Percentiles rank a stretch among this genome's conserved stretches.
Evolutionary conservation across 2,329 filamentous ascomycete species (phyloP).

Genomic region (Neoarthrinium moseri): DNA sequence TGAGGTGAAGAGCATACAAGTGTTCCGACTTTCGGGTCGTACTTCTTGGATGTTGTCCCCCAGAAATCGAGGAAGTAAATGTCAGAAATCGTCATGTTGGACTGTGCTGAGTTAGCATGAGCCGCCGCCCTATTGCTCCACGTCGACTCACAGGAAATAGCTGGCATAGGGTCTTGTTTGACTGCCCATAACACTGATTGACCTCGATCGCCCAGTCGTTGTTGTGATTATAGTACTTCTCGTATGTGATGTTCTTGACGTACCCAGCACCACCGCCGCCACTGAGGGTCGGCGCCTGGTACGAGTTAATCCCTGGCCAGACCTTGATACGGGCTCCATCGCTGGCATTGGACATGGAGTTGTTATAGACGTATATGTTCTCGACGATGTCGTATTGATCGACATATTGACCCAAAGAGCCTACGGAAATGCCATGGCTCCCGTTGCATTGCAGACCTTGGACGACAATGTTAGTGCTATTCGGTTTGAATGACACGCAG

Average conservation of each 20-base stretch:
- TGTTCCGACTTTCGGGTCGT: conserved; percentile 42
- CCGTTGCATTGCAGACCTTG: conserved; percentile 68
- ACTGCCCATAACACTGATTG: conserved; percentile 61
- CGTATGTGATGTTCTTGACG: conserved; percentile 67
- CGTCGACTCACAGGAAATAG: conserved; percentile 28
- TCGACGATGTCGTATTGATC: conserved; percentile 65
- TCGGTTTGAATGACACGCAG: conserved; percentile 74
- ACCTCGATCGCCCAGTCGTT: conserved; percentile 66
- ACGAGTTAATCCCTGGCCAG: conserved; percentile 59
- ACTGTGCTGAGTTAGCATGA: conserved; percentile 9
- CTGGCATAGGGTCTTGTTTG: conserved; percentile 33
- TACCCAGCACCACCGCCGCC: conserved; percentile 61
- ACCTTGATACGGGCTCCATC: conserved; percentile 73
- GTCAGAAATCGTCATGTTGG: conserved; percentile 51
- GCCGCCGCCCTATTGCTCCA: no score
- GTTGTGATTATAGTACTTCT: conserved; percentile 57
- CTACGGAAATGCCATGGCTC: conserved; percentile 72
- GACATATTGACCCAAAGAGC: conserved; percentile 67
- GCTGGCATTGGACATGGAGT: conserved; percentile 52
- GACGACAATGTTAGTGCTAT: conserved; percentile 66
- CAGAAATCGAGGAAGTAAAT: conserved; percentile 55
- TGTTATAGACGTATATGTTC: conserved; percentile 65
- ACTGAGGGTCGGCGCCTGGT: conserved; percentile 58
- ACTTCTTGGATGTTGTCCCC: conserved; percentile 48
- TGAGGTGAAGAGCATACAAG: conserved; percentile 46